Percentiles rank a stretch among this genome's conserved stretches.
Evolutionary conservation across 352 stramenopile genomes (phyloP).

Genomic region (Pythium dissimile): DNA sequence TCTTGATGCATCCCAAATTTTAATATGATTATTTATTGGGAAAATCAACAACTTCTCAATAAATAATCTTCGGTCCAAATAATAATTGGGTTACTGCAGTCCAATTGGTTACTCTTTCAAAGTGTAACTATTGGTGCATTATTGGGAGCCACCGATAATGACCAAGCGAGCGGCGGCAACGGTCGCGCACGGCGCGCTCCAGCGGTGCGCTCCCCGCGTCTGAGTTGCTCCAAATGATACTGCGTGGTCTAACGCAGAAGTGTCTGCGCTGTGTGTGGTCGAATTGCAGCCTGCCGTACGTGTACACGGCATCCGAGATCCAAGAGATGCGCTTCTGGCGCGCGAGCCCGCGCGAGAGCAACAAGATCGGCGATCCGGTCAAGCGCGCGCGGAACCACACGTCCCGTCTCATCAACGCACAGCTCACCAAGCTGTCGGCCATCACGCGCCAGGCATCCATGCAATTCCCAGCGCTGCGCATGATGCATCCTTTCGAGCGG

Average conservation of each 20-base stretch:
- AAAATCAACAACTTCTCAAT: too few species aligned
- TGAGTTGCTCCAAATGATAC: neutral
- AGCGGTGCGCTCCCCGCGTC: slow-evolving; percentile 30
- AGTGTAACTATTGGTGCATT: too few species aligned
- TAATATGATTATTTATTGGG: too few species aligned
- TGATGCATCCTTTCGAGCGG: slow-evolving; percentile 78
- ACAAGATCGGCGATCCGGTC: slow-evolving; percentile 76
- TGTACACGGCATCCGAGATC: slow-evolving; percentile 78
- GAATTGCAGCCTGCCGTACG: slow-evolving; percentile 57
- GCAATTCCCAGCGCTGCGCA: slow-evolving; percentile 71
- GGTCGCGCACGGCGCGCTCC: slow-evolving; percentile 62
- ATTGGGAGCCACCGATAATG: too few species aligned
- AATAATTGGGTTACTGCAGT: too few species aligned
- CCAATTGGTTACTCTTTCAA: too few species aligned
- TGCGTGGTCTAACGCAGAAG: neutral
- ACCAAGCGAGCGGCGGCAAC: slow-evolving; percentile 13
- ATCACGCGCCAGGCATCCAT: slow-evolving; percentile 72
- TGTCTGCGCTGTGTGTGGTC: neutral
- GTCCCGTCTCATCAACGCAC: slow-evolving; percentile 75
- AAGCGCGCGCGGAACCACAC: slow-evolving; percentile 82
- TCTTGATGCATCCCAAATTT: too few species aligned
- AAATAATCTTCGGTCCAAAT: too few species aligned
- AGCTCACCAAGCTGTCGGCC: slow-evolving; percentile 66
- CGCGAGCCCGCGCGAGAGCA: slow-evolving; percentile 60
- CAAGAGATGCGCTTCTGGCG: slow-evolving; percentile 89